Base-by-base conservation (phyloP, 1,284 basidiomycete species). In the Cronartium quercuum region DNA sequence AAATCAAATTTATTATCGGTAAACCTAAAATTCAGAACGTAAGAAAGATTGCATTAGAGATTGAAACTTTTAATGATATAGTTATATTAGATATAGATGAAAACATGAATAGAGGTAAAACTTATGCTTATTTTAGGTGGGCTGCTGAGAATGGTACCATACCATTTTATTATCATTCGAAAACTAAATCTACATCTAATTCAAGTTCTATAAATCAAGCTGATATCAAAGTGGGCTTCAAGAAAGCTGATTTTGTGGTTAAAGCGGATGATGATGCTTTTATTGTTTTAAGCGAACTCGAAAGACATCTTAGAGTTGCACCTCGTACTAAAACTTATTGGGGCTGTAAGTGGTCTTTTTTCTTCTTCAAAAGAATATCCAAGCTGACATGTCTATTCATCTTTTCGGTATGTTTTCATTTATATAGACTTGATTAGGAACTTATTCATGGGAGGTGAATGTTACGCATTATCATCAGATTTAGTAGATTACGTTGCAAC, bases 221-320 rank as follows among this genome's bases (percentile, higher is more conserved):
- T 9, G 74, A 66, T 34, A 24, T 63, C 15, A 60, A 71, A 24
- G 87, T 87, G 5, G 86, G 86, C 82, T 82, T 83, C 70, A 87
- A 89, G 78, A 82, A 84, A 64, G 81, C 92, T 9, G 91, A 95
- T 80, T 96, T 88, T 79, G 88, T 97, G 47, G 87, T 90, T 78
- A 97, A 97, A 83, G 91, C 90, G 0, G 94, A 97, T 81, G 94
- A 97, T 79, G 94, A 97, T 81, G 87, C 91, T 12, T 95, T 97
- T 80, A 87, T 96, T 74, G 94, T 95, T 87, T 86, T 97, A 34
- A 91, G 91, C 6, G 94, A 97, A 82, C 85, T 97, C 15, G 94
- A 97, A 82, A 86, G 91, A 15, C 86, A 91, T 42, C 83, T 97
- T 76, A 86, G 94, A 44, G 84, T 92, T 13, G 88, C 90, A 77